Conservation (phyloP, 2,329 filamentous ascomycete species). For the Fusarium sp. region DNA sequence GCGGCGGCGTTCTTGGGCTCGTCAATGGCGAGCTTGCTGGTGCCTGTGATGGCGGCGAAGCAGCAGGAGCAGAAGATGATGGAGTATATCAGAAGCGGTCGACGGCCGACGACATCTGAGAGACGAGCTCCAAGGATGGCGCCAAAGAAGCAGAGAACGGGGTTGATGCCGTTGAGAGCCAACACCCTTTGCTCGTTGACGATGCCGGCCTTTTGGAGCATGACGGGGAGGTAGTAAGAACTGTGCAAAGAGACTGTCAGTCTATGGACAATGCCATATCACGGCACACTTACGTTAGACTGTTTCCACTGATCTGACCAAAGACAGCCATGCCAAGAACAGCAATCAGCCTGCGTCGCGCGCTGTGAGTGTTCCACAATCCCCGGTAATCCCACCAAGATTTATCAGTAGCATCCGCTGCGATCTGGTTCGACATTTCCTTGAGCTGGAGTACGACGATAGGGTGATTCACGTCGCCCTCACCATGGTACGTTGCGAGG, state of each 20-base stretch:
- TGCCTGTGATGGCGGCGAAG: slow-evolving; percentile 62
- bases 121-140: slow-evolving; percentile 65
- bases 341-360: slow-evolving; percentile 61
- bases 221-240: slow-evolving; percentile 66
- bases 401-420: slow-evolving; percentile 63
- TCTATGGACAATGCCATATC: rapidly evolving
- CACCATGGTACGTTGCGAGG: slow-evolving; percentile 62
- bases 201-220: slow-evolving; percentile 64
- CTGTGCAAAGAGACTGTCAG: slow-evolving; percentile 10
- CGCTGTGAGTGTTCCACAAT: slow-evolving; percentile 61
- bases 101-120: slow-evolving; percentile 67
- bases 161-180: slow-evolving; percentile 64
- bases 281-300: slow-evolving; percentile 44
- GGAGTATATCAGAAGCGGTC: slow-evolving; percentile 62
- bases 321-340: slow-evolving; percentile 64
- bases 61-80: slow-evolving; percentile 59
- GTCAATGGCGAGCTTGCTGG: slow-evolving; percentile 56
- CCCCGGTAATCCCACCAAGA: slow-evolving; percentile 67
- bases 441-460: slow-evolving; percentile 64
- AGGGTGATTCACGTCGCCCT: slow-evolving; percentile 60
- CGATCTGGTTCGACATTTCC: slow-evolving; percentile 59
- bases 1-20: slow-evolving; percentile 50
- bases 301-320: slow-evolving; percentile 64
- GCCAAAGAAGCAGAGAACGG: slow-evolving; percentile 62
- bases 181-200: slow-evolving; percentile 59